Evolutionary conservation across 768 basidiomycete species (phyloP).

Genomic region (Agrocybe pediades): DNA sequence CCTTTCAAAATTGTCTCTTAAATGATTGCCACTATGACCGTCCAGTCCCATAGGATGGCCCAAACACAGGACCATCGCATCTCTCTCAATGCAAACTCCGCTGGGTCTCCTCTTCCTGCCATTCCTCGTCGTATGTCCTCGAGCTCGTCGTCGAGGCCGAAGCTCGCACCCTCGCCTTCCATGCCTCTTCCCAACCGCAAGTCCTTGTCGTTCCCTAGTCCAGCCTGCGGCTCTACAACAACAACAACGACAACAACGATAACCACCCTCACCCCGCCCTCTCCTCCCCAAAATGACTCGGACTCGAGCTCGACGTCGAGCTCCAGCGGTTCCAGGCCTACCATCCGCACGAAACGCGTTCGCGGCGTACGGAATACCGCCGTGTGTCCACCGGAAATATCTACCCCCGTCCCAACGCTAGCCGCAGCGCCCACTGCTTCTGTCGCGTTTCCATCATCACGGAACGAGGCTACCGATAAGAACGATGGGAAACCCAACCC

Average conservation of each 20-base stretch:
- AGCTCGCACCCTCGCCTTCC: slow-evolving; percentile 20
- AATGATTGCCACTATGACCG: slow-evolving; percentile 49
- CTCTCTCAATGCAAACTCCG: slow-evolving; percentile 49
- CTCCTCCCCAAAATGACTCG: slow-evolving; percentile 27
- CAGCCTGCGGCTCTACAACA: slow-evolving; percentile 10
- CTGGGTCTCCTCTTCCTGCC: slow-evolving; percentile 61
- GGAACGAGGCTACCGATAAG: slow-evolving; percentile 3
- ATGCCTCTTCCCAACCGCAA: slow-evolving; percentile 17
- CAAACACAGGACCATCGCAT: slow-evolving; percentile 32
- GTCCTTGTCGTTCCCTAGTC: slow-evolving; percentile 19
- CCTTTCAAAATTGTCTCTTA: slow-evolving; percentile 11
- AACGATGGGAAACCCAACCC: slow-evolving; percentile 3
- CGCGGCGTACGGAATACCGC: slow-evolving; percentile 26
- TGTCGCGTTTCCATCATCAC: slow-evolving; percentile 23
- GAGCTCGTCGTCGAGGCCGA: slow-evolving; percentile 20
- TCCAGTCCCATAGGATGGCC: slow-evolving; percentile 36
- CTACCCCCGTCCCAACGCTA: slow-evolving; percentile 43
- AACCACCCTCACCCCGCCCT: slow-evolving; percentile 20
- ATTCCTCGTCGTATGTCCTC: slow-evolving; percentile 52
- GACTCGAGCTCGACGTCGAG: slow-evolving; percentile 40
- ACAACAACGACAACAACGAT: no score
- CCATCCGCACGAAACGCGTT: slow-evolving; percentile 38
- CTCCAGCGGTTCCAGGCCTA: slow-evolving; percentile 30
- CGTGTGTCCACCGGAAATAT: slow-evolving; percentile 35
- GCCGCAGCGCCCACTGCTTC: background rate